These are phyloP conservation scores for Alternaria sp. DNA, from an alignment of 2,329 filamentous ascomycete genomes.

Conservation along the genomic window DNA sequence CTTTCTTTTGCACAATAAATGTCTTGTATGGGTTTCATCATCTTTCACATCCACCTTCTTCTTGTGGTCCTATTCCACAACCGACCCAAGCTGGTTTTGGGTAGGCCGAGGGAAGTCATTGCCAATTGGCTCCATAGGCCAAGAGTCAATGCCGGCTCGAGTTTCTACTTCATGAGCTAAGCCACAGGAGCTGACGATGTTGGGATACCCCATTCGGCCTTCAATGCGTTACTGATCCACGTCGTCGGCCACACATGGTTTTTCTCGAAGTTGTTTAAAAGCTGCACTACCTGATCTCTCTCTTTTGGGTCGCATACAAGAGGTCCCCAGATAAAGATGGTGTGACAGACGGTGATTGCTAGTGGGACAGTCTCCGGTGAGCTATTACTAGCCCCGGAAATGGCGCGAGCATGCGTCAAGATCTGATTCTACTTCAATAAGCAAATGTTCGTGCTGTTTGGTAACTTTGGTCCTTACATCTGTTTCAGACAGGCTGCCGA, in stretches of 20 bases:
- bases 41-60: neutral
- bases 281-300: constrained; percentile 26
- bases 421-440: constrained; percentile 24
- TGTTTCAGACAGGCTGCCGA: constrained; percentile 20
- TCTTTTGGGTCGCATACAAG: constrained; percentile 27
- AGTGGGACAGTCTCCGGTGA: constrained; percentile 31
- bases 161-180: neutral
- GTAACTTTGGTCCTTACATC: constrained; percentile 23
- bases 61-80: neutral
- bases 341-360: constrained; percentile 34
- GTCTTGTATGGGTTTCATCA: neutral
- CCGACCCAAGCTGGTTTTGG: neutral
- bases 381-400: constrained; percentile 36
- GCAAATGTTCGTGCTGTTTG: neutral
- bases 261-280: constrained; percentile 31
- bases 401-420: constrained; percentile 32
- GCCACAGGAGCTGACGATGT: neutral
- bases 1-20: neutral
- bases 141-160: neutral
- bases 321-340: constrained; percentile 37
- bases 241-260: constrained; percentile 38
- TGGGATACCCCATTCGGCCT: constrained; percentile 30
- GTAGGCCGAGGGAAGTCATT: neutral
- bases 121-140: too few species aligned
- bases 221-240: constrained; percentile 40